Percentiles rank a stretch among this genome's conserved stretches.
Evolutionary conservation across 257 asterid genomes (phyloP).

Genomic region (Solanum dulcamara): DNA sequence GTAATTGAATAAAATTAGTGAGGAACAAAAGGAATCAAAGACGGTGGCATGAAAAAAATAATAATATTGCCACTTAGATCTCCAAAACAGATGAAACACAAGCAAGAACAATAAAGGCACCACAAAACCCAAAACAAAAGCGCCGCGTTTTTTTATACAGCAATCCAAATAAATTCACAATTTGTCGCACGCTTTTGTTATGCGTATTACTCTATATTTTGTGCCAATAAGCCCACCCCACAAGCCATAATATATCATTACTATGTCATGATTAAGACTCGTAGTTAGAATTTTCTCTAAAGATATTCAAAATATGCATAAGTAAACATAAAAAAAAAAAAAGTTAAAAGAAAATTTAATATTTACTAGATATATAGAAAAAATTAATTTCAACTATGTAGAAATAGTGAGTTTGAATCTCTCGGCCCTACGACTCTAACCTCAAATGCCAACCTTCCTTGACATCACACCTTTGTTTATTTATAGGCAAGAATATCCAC

Average conservation of each 20-base stretch:
- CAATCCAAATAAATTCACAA: background rate
- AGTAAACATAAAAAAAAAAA: too few species aligned
- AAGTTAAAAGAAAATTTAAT: too few species aligned
- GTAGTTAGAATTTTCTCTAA: accelerated
- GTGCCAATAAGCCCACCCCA: background rate
- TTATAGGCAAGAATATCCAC: background rate
- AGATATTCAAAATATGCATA: too few species aligned
- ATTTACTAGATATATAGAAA: too few species aligned
- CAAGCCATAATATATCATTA: background rate
- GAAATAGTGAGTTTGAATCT: background rate
- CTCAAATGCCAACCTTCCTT: background rate
- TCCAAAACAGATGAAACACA: background rate
- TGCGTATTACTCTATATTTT: background rate
- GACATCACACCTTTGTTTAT: background rate
- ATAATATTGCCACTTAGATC: background rate
- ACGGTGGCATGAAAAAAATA: background rate
- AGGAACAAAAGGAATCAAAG: background rate
- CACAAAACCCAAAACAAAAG: background rate
- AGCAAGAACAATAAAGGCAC: background rate
- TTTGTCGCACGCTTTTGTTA: background rate
- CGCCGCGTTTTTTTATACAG: background rate
- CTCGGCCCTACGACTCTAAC: background rate
- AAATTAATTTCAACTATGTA: too few species aligned
- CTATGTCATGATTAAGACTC: background rate
- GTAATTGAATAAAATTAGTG: background rate